These are phyloP conservation scores for Knufia petricola DNA, from an alignment of 2,329 filamentous ascomycete species.

Conservation along the genomic window DNA sequence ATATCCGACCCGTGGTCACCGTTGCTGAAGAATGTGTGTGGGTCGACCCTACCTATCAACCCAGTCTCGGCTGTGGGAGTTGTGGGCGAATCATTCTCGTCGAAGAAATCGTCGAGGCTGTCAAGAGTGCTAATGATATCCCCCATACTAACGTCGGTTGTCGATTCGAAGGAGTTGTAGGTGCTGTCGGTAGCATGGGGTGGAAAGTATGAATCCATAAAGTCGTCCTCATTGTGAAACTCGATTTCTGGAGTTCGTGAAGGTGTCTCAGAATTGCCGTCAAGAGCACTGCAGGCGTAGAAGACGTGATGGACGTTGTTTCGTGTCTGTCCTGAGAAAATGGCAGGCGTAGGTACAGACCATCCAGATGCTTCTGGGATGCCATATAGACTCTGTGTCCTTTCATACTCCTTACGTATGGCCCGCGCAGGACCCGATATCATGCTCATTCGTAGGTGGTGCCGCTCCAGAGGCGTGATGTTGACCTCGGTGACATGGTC, in stretches of 20 bases:
- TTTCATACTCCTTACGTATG: slow-evolving; percentile 87
- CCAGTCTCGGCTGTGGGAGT: slow-evolving; percentile 46
- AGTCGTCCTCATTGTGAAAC: slow-evolving; percentile 83
- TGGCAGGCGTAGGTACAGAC: slow-evolving; percentile 88
- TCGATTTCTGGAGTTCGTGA: slow-evolving; percentile 76
- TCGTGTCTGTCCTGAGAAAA: slow-evolving; percentile 76
- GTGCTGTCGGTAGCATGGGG: slow-evolving; percentile 66
- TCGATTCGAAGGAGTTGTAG: slow-evolving; percentile 74
- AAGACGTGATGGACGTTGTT: slow-evolving; percentile 93
- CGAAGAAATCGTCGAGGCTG: slow-evolving; percentile 73
- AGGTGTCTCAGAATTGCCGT: slow-evolving; percentile 51
- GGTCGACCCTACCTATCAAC: background rate
- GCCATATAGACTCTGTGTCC: slow-evolving; percentile 87
- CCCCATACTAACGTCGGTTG: slow-evolving; percentile 55
- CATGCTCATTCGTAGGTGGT: slow-evolving; percentile 97
- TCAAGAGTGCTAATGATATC: slow-evolving; percentile 74
- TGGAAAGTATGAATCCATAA: slow-evolving; percentile 66
- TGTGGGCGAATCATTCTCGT: slow-evolving; percentile 57
- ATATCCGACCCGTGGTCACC: slow-evolving; percentile 69
- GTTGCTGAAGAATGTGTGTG: background rate
- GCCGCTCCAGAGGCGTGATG: slow-evolving; percentile 81
- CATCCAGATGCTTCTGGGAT: slow-evolving; percentile 93
- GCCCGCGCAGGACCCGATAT: slow-evolving; percentile 75
- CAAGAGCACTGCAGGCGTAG: slow-evolving; percentile 73
- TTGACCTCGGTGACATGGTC: slow-evolving; percentile 95